phyloP scores from a whole-genome alignment of 176 grass and related monocot genomes.

The Bonia amplexicaulis region DNA sequence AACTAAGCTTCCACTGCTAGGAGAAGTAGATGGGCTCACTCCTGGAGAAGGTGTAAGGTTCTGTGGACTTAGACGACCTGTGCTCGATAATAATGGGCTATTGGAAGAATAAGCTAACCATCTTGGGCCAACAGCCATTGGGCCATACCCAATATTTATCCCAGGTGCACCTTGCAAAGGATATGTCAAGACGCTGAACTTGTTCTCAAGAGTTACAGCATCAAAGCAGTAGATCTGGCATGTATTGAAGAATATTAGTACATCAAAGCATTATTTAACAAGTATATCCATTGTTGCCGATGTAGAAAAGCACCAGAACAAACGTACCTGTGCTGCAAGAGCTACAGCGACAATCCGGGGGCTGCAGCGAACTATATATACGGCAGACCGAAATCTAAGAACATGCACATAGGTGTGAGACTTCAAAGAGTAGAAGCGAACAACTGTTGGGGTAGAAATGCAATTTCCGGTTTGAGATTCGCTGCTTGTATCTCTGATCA shows the following conservation, averaged over 20 bases:
- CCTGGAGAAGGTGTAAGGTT: conserved; percentile 95
- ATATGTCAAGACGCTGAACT: conserved; percentile 89
- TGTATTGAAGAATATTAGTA: conserved; percentile 26
- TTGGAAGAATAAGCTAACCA: conserved; percentile 94
- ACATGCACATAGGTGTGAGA: conserved; percentile 94
- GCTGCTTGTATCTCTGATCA: conserved; percentile 75
- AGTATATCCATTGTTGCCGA: neutral
- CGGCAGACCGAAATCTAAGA: conserved; percentile 84
- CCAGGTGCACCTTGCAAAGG: conserved; percentile 88
- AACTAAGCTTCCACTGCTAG: conserved; percentile 90
- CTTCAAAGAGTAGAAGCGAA: conserved; percentile 94
- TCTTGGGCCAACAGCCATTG: conserved; percentile 93
- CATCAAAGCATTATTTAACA: neutral
- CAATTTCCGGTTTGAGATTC: conserved; percentile 65
- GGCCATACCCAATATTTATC: conserved; percentile 85
- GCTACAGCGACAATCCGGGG: conserved; percentile 88
- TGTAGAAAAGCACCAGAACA: conserved; percentile 13
- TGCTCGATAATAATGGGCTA: conserved; percentile 72
- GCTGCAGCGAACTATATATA: conserved; percentile 97
- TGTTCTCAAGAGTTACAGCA: conserved; percentile 93
- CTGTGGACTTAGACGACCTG: conserved; percentile 90
- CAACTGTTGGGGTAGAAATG: conserved; percentile 77
- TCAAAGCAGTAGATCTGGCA: conserved; percentile 98
- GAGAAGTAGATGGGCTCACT: conserved; percentile 97
- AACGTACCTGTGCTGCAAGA: conserved; percentile 95